phyloP scores from a whole-genome alignment of 129 eudicot genomes.

The Flaveria sonorensis region DNA sequence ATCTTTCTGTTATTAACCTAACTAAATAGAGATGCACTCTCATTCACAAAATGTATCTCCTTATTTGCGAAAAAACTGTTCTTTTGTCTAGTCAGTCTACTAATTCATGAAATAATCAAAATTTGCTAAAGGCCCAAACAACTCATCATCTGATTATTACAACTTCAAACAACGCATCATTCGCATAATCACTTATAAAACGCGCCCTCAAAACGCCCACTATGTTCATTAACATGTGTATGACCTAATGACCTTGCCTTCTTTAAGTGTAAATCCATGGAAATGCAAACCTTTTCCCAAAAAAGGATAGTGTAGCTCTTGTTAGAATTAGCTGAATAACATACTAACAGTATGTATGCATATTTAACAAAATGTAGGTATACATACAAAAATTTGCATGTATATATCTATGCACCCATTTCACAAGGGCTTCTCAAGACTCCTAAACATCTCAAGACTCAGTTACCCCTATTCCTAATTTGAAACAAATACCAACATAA shows the following conservation, averaged over 20 bases:
- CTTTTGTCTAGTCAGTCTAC: not conserved
- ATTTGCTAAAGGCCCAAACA: not conserved
- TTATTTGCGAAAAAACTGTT: not conserved
- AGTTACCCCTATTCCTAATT: not conserved
- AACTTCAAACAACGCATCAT: not conserved
- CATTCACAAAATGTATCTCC: not conserved
- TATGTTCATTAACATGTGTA: not conserved
- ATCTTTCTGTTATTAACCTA: too few relatives aligned
- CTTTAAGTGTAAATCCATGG: too few relatives aligned
- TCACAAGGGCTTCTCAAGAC: not conserved
- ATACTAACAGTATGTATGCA: not conserved
- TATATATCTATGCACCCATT: not conserved
- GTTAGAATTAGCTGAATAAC: not conserved
- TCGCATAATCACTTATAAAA: not conserved
- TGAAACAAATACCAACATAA: not conserved
- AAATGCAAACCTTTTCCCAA: not conserved
- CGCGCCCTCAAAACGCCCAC: not conserved
- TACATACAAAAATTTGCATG: not conserved
- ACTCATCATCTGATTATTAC: not conserved
- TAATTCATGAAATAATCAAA: not conserved
- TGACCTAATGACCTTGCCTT: not conserved
- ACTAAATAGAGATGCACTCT: not conserved
- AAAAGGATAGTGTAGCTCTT: not conserved
- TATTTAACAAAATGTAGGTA: not conserved
- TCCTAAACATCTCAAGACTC: slow-evolving; percentile 1